These are phyloP conservation scores for Arthrobotrys megalospora DNA, from an alignment of 2,329 filamentous ascomycete species.

Conservation along the genomic window DNA sequence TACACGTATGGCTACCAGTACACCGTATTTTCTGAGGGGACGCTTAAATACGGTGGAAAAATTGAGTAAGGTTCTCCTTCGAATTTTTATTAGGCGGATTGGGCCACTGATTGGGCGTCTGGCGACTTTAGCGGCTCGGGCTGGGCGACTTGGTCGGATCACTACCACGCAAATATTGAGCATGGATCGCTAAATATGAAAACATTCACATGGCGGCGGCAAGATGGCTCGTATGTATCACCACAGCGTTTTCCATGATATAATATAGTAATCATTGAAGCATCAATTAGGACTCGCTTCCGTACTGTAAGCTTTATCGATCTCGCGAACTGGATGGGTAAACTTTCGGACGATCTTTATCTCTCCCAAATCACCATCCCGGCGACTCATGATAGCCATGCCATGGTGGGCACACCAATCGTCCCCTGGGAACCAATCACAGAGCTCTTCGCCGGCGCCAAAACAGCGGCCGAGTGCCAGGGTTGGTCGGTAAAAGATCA, in stretches of 20 bases:
- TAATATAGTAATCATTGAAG: slow-evolving; percentile 1
- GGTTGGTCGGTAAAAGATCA: not conserved
- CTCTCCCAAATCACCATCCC: not conserved
- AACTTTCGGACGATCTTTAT: slow-evolving; percentile 1
- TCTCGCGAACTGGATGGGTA: not conserved
- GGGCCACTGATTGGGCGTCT: too few relatives aligned
- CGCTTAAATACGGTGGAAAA: not conserved
- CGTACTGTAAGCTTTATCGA: not conserved
- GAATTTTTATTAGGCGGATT: too few relatives aligned
- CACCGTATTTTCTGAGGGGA: not conserved
- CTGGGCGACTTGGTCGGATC: not conserved
- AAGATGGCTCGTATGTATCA: not conserved
- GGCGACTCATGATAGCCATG: not conserved
- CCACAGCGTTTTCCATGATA: not conserved
- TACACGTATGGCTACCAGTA: not conserved
- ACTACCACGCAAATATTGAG: not conserved
- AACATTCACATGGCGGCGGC: not conserved
- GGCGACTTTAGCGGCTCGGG: not conserved
- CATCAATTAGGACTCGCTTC: not conserved
- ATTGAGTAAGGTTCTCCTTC: too few relatives aligned
- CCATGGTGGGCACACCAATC: not conserved
- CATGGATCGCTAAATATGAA: not conserved
- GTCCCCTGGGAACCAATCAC: too few relatives aligned
- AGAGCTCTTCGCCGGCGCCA: too few relatives aligned
- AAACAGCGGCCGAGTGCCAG: not conserved